Percentiles rank a stretch among this genome's conserved stretches.
These are phyloP conservation scores for Paramyrothecium sp. DNA, from an alignment of 2,329 filamentous ascomycete species.

Conservation along the genomic window DNA sequence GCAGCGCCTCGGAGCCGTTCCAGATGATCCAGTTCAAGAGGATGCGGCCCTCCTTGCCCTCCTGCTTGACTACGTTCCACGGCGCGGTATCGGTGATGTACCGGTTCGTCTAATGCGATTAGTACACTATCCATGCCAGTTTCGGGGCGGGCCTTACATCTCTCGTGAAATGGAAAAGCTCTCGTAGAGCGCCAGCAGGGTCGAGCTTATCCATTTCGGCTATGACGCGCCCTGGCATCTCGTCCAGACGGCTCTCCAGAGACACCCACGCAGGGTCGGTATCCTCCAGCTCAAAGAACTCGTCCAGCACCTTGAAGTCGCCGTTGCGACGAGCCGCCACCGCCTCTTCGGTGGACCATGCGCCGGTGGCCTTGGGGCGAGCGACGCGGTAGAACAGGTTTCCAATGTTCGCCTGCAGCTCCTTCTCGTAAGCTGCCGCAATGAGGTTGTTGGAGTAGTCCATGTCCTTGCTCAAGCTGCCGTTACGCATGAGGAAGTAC, in stretches of 20 bases:
- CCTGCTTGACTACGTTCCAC: constrained; percentile 58
- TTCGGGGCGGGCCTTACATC: constrained; percentile 41
- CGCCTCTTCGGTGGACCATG: constrained; percentile 64
- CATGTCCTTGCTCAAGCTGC: constrained; percentile 73
- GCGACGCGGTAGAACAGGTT: constrained; percentile 75
- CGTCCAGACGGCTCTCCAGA: constrained; percentile 20
- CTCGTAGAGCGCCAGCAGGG: constrained; percentile 62
- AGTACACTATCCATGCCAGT: background rate
- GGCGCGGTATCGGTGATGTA: constrained; percentile 61
- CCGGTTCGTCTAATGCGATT: constrained; percentile 32
- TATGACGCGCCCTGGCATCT: constrained; percentile 29
- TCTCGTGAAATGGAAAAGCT: constrained; percentile 61
- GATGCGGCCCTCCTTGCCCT: constrained; percentile 27
- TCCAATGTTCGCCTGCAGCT: constrained; percentile 73
- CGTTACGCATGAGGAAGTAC: constrained; percentile 82
- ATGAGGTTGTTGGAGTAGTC: constrained; percentile 83
- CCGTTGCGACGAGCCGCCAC: constrained; percentile 37
- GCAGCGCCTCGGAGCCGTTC: constrained; percentile 70
- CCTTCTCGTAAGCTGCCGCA: constrained; percentile 74
- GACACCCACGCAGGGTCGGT: constrained; percentile 15
- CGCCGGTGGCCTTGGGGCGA: constrained; percentile 49
- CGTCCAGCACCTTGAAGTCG: constrained; percentile 13
- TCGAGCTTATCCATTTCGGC: constrained; percentile 62
- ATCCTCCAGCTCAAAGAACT: background rate
- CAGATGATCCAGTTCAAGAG: constrained; percentile 64